Evolutionary conservation across 441 rosid species (phyloP).

Genomic region (Croton laevigatus): DNA sequence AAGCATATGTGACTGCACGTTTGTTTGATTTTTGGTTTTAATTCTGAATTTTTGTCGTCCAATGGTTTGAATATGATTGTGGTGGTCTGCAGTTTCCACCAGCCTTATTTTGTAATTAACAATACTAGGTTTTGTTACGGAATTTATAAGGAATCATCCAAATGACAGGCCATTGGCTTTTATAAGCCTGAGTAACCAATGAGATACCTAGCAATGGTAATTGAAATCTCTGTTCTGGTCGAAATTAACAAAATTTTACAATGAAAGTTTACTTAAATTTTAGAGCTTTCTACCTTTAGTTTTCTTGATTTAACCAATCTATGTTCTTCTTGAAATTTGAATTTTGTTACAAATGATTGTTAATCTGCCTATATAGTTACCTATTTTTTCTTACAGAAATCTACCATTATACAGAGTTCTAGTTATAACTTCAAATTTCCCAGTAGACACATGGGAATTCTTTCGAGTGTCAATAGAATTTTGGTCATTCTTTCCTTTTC

Average conservation of each 20-base stretch:
- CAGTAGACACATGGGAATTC: background rate
- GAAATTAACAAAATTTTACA: background rate
- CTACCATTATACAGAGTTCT: background rate
- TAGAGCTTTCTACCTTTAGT: background rate
- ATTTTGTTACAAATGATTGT: background rate
- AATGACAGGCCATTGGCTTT: background rate
- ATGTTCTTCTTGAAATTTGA: background rate
- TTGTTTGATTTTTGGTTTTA: background rate
- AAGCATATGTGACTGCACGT: background rate
- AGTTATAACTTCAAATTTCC: background rate
- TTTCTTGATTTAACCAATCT: background rate
- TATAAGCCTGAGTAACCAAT: background rate
- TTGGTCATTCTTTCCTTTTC: conserved; percentile 18
- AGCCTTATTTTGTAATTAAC: background rate
- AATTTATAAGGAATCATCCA: background rate
- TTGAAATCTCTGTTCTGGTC: background rate
- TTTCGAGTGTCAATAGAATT: background rate
- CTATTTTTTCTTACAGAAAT: background rate
- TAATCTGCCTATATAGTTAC: background rate
- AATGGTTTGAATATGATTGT: background rate
- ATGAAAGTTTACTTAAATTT: background rate
- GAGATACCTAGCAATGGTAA: background rate
- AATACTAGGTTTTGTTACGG: background rate
- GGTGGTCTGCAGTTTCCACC: conserved; percentile 3
- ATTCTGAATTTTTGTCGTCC: background rate